phyloP scores from a whole-genome alignment of 1,284 basidiomycete species.

The Ceratobasidium sp. region DNA sequence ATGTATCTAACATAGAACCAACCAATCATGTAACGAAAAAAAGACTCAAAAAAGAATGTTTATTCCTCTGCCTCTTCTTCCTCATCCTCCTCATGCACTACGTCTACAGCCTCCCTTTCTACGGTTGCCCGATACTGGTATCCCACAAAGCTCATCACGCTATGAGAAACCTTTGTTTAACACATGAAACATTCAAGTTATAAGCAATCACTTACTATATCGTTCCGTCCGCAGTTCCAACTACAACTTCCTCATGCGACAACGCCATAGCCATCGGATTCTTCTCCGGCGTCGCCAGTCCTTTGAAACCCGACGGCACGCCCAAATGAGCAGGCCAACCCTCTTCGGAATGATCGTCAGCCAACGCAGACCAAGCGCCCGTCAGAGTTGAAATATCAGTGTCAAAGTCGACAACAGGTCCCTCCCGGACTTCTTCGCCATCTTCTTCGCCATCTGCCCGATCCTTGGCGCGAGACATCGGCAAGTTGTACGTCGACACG shows the following conservation, averaged over 20 bases:
- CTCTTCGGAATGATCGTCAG: constrained; percentile 57
- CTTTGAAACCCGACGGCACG: constrained; percentile 74
- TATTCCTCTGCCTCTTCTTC: constrained; percentile 4
- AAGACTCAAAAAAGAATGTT: background rate
- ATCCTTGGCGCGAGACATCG: constrained; percentile 60
- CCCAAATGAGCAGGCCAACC: constrained; percentile 55
- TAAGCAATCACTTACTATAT: constrained; percentile 75
- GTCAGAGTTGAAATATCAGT: constrained; percentile 68
- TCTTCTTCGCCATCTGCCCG: constrained; percentile 53
- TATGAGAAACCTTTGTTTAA: constrained; percentile 52
- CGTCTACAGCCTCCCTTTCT: background rate
- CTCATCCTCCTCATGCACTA: background rate
- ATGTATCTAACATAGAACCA: too few relatives aligned
- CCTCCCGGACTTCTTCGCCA: constrained; percentile 54
- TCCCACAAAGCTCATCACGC: constrained; percentile 82
- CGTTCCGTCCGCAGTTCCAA: constrained; percentile 88
- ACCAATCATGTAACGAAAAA: too few relatives aligned
- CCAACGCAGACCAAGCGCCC: constrained; percentile 78
- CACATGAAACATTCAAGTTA: constrained; percentile 43
- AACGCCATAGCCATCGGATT: constrained; percentile 91
- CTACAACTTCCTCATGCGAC: constrained; percentile 87
- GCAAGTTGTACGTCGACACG: constrained; percentile 76
- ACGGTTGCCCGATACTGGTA: constrained; percentile 65
- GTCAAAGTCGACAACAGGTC: constrained; percentile 69
- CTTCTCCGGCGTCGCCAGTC: constrained; percentile 84